Base-by-base conservation (phyloP, 163 green algal species). In the Scenedesmus sp. region DNA sequence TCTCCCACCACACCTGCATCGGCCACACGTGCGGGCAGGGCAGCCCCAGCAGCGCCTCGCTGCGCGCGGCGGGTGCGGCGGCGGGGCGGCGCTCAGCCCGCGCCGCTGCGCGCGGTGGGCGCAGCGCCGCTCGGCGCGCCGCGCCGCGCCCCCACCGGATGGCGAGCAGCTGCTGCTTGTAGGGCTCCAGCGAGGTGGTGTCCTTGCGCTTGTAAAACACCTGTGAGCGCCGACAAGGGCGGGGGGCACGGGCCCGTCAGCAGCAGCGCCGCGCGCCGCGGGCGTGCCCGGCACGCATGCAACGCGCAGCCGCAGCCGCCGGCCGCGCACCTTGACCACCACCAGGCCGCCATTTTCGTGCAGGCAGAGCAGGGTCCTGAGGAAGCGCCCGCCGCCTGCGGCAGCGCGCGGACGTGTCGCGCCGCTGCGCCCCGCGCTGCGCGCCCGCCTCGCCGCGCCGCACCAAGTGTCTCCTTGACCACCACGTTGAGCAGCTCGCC, bases 341-440 rank as follows among this genome's bases (percentile, higher is more conserved):
- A 98, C 92, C 9, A 94, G 83, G 0, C 93, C 93, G 10, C 89
- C 92, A 26, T 97, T 92, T 54, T 98, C 95, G 75, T 97, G 93
- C 13, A 98, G 75, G 65, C 93, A 98, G 33, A 96, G 83, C 36
- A 97, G 65, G 7, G 95, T 97, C 77, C 98, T 98, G 24, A 99
- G 82, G 53, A 99, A 94, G 5, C 96, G 86, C 0, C 92, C 93
- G 15, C 92, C 89, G 18, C 91, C 91, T 94, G 64, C 54, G 58
- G 4, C 10, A n/a, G 48, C 29, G 24, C 51, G 74, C 6, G 31
- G 14, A 44, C 42, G 36, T 15, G 28, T 5, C 13, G 22, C 29
- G 24, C 42, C n/a, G 7, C 36, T 56, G 0, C 57, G 11, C 0
- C 14, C 22, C n/a, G 75, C 1, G n/a, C 44, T 18, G 15, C 13